Evolutionary conservation across 164 flowering plant genomes (phyloP).

Genomic region (Magnolia kwangsiensis): DNA sequence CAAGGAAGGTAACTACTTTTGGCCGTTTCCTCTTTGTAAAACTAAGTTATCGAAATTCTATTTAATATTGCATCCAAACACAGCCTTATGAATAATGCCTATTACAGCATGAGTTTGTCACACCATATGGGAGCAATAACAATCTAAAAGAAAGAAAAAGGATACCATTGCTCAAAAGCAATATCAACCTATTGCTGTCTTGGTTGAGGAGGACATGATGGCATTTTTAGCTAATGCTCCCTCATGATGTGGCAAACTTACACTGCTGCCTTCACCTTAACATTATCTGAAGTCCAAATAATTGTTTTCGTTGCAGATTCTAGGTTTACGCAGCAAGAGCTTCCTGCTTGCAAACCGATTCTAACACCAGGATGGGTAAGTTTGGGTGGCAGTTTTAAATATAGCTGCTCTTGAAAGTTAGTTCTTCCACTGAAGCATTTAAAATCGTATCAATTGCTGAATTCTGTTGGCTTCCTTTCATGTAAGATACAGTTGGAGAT

Average conservation of each 20-base stretch:
- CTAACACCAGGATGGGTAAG: constrained; percentile 85
- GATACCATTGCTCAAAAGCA: too few relatives aligned
- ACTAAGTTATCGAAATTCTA: background rate
- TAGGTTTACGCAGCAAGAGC: constrained; percentile 89
- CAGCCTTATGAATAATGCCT: background rate
- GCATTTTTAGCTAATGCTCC: too few relatives aligned
- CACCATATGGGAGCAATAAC: background rate
- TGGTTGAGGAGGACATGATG: too few relatives aligned
- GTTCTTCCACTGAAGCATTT: background rate
- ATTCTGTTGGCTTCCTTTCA: too few relatives aligned
- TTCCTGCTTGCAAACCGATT: constrained; percentile 93
- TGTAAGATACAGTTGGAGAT: background rate
- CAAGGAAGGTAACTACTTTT: background rate
- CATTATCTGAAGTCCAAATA: background rate
- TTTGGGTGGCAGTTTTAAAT: background rate
- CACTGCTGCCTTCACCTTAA: background rate
- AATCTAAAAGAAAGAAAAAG: too few relatives aligned
- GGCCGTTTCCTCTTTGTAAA: background rate
- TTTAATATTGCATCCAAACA: background rate
- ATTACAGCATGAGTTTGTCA: background rate
- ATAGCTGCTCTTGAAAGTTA: background rate
- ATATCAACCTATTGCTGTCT: too few relatives aligned
- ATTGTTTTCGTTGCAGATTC: constrained; percentile 53
- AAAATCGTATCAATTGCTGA: background rate
- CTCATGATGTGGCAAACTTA: background rate